Evolutionary conservation across 768 basidiomycete species (phyloP).

Genomic region (Harrya chromipes): DNA sequence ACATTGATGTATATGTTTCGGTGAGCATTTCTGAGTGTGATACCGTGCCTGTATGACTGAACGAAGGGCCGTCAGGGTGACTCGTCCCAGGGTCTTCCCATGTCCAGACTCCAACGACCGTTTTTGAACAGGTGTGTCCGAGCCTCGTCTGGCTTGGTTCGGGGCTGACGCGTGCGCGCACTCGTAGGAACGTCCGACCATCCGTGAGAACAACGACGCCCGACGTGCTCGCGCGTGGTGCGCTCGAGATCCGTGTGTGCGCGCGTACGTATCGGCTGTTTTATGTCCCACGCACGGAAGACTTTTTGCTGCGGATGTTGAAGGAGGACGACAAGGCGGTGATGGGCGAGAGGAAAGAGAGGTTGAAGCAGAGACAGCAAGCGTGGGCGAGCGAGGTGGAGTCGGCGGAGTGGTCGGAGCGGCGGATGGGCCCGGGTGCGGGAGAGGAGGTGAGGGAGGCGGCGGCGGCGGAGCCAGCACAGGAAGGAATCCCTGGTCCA

Average conservation of each 20-base stretch:
- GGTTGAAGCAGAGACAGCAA: conserved; percentile 10
- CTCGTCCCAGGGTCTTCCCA: conserved; percentile 51
- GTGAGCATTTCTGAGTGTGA: conserved; percentile 34
- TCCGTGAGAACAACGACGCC: conserved; percentile 31
- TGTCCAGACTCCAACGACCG: conserved; percentile 47
- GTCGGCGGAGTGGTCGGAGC: conserved; percentile 14
- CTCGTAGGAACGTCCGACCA: conserved; percentile 21
- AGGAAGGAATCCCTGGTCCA: not conserved
- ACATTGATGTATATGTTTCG: conserved; percentile 73
- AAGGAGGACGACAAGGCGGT: conserved; percentile 7
- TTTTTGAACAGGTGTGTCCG: conserved; percentile 61
- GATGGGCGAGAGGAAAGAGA: not conserved
- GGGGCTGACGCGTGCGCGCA: not conserved
- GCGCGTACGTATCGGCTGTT: conserved; percentile 39
- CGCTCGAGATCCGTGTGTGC: conserved; percentile 83
- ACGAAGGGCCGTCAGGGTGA: conserved; percentile 42
- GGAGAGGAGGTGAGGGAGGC: not conserved
- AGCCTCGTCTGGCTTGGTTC: not conserved
- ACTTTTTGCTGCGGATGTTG: conserved; percentile 16
- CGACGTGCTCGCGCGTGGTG: conserved; percentile 50
- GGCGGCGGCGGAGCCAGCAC: not conserved
- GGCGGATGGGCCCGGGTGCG: not conserved
- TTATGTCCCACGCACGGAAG: conserved; percentile 26
- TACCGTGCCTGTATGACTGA: not conserved
- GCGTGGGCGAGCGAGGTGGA: conserved; percentile 15